Base-by-base conservation (phyloP, 2,329 filamentous ascomycete genomes). In the Chrysoporthe puriensis region DNA sequence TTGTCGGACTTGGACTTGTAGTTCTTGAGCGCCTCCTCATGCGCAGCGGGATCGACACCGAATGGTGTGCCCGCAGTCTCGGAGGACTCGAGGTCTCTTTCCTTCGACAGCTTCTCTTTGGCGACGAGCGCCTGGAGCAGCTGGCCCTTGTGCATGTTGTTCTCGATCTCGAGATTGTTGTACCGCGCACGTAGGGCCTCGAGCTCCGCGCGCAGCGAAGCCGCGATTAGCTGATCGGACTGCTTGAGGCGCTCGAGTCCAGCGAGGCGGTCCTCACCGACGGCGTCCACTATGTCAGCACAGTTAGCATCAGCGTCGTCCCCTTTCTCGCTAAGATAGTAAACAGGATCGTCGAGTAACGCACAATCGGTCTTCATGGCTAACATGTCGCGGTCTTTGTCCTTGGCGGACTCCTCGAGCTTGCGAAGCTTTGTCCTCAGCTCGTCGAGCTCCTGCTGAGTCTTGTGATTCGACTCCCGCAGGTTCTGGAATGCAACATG, bases 51-150 rank as follows among this genome's bases (percentile, higher is more conserved):
- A 67, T 75, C 76, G 62, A 72, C 73, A 64, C 57, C 57, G 34
- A 40, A 8, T 16, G 68, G 73, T 71, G 73, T 77, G 63, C 70
- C 77, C 71, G 72, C 76, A 44, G 77, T 74, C 26, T 73, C 71
- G 65, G 77, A 76, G 63, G 76, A 76, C 62, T 82, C 81, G 21
- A 58, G 18, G 70, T 86, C 85, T 46, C 83, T 77, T 67, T 86
- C 82, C 75, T 86, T 85, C 65, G 85, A 83, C 64, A 88, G 79
- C 75, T 85, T 84, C 69, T 90, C 87, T 75, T 89, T 89, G 70
- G 84, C 83, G 58, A 90, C 80, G 21, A 90, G 80, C 57, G 86
- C 84, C 52, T 87, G 82, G 71, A 90, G 82, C 34, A 90, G 82
- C 73, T 90, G 87, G 59, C 83, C 82, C 77, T 88, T 86, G 73